A percentile compares a stretch with the other conserved stretches of the same genome.
phyloP scores from a whole-genome alignment of 2,329 filamentous ascomycete species.

The Reticulascus tulasneorum region DNA sequence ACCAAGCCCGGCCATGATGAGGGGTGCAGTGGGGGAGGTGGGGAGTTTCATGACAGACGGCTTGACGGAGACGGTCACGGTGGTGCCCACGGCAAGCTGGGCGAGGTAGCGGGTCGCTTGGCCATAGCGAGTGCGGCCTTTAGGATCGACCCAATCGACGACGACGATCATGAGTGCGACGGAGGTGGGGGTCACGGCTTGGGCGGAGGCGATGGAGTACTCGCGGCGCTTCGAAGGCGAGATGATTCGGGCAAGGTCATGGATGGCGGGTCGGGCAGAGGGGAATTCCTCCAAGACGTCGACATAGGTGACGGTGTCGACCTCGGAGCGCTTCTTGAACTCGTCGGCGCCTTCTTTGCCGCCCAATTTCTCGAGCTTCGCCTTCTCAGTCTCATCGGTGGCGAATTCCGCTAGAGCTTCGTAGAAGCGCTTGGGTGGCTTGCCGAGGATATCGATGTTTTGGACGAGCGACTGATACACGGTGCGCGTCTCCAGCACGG shows the following conservation, averaged over 20 bases:
- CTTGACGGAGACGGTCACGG: conserved; percentile 91
- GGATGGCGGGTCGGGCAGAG: conserved; percentile 83
- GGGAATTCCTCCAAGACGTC: conserved; percentile 86
- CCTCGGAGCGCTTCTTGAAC: conserved; percentile 87
- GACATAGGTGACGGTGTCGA: conserved; percentile 86
- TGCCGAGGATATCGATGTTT: conserved; percentile 94
- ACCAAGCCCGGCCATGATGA: conserved; percentile 99
- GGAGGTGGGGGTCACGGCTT: conserved; percentile 86
- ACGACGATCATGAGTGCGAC: conserved; percentile 96
- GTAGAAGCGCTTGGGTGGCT: conserved; percentile 97
- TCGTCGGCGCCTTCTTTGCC: conserved; percentile 77
- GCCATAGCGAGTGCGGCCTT: conserved; percentile 83
- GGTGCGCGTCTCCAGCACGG: conserved; percentile 78
- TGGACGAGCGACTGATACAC: conserved; percentile 88
- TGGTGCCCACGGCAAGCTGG: conserved; percentile 66
- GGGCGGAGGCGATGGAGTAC: conserved; percentile 98
- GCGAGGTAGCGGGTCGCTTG: conserved; percentile 91
- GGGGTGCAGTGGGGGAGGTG: conserved; percentile 75
- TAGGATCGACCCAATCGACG: conserved; percentile 88
- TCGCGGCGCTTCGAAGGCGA: conserved; percentile 91
- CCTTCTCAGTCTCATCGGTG: conserved; percentile 75
- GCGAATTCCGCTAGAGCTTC: conserved; percentile 86
- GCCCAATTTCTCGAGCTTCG: conserved; percentile 71
- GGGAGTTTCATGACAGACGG: conserved; percentile 99
- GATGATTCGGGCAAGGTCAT: conserved; percentile 84